Base-by-base conservation (phyloP, 2,329 filamentous ascomycete species). In the Calonectria henricotiae region DNA sequence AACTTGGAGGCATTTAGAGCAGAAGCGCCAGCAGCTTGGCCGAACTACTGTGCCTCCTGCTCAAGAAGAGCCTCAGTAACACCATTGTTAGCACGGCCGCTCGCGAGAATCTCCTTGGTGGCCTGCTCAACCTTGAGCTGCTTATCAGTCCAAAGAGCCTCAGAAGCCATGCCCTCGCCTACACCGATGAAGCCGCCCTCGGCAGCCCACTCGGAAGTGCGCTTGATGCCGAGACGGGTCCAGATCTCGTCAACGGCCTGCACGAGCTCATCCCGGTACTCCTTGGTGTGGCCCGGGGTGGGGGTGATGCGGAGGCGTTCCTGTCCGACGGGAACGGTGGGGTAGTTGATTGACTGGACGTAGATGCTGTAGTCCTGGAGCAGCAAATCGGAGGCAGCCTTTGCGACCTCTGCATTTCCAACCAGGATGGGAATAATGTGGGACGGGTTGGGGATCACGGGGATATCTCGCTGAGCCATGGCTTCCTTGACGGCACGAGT, bases 271-370 rank as follows among this genome's bases (percentile, higher is more conserved):
- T 97, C 93, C 72, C 95, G 94, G 84, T 93, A 94, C 76, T 94
- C 90, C 83, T 93, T 93, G 66, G 90, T 90, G 82, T 99, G 96
- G 49, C 96, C 96, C 0, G 96, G 96, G 1, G 96, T 99, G 0
- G 96, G 96, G 1, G 96, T 99, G 82, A 99, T 94, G 75, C 96
- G 93, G 67, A 99, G 92, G 69, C 96, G 92, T 84, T 99, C 96
- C 86, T 99, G 95, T n/a, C 96, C 96, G 7, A 97, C 94, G 2
- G 96, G 96, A 3, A 99, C 96, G 62, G 96, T 99, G 2, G 96
- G 96, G 84, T 98, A 98, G 86, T 99, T 99, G 89, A 99, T 98
- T 66, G 94, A 95, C 85, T 99, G 96, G 30, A 99, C 96, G 81
- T 99, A 99, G 80, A 99, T 98, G 71, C 91, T 90, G 86, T 98